Evolutionary conservation across 345 rosid species (phyloP), one percentile per base, ranked within the genome.

Genomic region (Fremontodendron californicum): DNA sequence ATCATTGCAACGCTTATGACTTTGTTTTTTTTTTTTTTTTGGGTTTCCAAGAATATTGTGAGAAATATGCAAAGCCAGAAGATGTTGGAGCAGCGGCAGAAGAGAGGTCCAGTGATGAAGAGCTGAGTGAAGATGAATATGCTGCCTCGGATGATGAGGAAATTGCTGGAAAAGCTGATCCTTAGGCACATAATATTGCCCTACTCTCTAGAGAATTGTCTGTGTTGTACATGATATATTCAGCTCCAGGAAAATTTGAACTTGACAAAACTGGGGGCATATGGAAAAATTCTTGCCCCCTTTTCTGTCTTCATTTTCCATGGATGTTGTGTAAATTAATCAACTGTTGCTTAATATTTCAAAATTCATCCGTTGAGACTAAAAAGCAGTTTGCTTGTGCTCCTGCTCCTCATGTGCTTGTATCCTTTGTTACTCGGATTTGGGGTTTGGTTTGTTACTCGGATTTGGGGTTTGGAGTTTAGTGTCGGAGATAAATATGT

Each of bases 1-100:
- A 11, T 19, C 9, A 21, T 43, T 43, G 40, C 25, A 46, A 70
- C 48, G 40, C 60, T 84, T 51, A 49, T 23, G 21, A 21, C 1
- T 46, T 27, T 75, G n/a, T 37, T 5, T 5, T 29, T 60, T 10
- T 5, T 60, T 29, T 33, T 1, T 33, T 33, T 3, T 33, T 33
- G 1, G 37, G 18, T 57, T 71, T 35, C 62, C 67, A 87, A 94
- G 98, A 94, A 80, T 91, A 87, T 72, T 86, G 91, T 62, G 97
- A 93, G 88, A 93, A 91, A 81, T 90, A 93, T 79, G 97, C 98
- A 12, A 94, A 90, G 78, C 84, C 95, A 9, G 97, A 94, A 82
- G 97, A 94, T 45, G 69, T 81, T 2, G 86, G 88, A 13, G 79
- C 77, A 15, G 90, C 79, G 31, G 78, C 71, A 10, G 96, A 90